phyloP scores from a whole-genome alignment of 192 early-diverging fungal species.

The Backusella parvicylindrica region DNA sequence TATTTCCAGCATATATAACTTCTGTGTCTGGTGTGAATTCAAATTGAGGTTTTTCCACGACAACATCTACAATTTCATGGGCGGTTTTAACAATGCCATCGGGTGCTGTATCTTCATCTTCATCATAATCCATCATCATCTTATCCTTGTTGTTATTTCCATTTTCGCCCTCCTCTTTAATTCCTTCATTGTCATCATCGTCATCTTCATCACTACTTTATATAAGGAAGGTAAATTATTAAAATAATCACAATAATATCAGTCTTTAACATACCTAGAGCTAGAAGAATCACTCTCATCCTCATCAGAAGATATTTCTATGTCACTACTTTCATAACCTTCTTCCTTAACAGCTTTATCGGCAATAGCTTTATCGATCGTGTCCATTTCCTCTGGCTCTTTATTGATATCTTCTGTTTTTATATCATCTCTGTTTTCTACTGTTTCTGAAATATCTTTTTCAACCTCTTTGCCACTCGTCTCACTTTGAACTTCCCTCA shows the following conservation, averaged over 20 bases:
- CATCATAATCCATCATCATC: not conserved
- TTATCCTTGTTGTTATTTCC: not conserved
- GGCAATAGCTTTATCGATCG: conserved; percentile 34
- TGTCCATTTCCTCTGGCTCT: conserved; percentile 11
- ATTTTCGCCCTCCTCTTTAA: not conserved
- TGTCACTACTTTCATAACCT: conserved; percentile 45
- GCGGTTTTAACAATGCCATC: conserved; percentile 39
- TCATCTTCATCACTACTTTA: conserved; percentile 3
- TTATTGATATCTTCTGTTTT: not conserved
- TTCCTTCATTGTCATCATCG: not conserved
- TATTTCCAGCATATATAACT: conserved; percentile 55
- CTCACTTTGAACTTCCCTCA: not conserved
- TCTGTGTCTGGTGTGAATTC: conserved; percentile 44
- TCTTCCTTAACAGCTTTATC: conserved; percentile 18
- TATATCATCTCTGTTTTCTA: not conserved
- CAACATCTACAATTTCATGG: conserved; percentile 59
- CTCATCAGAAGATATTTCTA: conserved; percentile 37
- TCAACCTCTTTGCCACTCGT: not conserved
- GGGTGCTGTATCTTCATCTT: conserved; percentile 33
- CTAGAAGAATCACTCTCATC: conserved; percentile 11
- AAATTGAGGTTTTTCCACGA: conserved; percentile 41
- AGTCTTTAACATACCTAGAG: not conserved
- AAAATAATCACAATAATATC: not conserved
- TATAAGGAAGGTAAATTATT: not conserved
- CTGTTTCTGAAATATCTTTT: not conserved